These are phyloP conservation scores for Flaveria bidentis DNA, from an alignment of 129 eudicot genomes.

Conservation along the genomic window DNA sequence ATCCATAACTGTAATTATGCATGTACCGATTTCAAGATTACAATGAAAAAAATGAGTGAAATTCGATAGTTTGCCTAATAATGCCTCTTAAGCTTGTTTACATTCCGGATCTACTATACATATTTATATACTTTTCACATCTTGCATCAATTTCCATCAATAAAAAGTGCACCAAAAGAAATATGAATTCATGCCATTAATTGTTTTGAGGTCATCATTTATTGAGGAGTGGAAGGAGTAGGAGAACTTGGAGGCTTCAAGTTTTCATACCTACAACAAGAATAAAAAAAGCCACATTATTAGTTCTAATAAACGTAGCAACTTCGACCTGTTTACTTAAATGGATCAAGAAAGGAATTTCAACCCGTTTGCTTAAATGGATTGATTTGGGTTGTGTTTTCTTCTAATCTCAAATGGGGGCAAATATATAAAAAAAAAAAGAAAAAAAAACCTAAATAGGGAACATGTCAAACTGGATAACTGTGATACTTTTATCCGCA, in stretches of 20 bases:
- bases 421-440: neutral
- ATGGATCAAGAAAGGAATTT: too few species aligned
- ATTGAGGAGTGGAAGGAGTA: conserved; percentile 47
- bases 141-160: conserved; percentile 12
- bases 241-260: conserved; percentile 89
- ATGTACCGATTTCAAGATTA: conserved; percentile 36
- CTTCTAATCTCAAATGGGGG: neutral
- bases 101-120: conserved; percentile 44
- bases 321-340: neutral
- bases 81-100: conserved; percentile 39
- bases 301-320: neutral
- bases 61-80: conserved; percentile 34
- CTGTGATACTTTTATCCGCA: neutral
- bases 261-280: conserved; percentile 62
- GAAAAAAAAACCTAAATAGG: neutral
- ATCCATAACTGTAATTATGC: conserved; percentile 30
- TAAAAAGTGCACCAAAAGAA: conserved; percentile 15
- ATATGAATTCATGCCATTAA: conserved; percentile 21
- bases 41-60: conserved; percentile 37
- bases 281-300: conserved; percentile 3
- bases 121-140: conserved; percentile 31
- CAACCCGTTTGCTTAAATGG: neutral
- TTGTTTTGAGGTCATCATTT: conserved; percentile 21
- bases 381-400: neutral
- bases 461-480: neutral